Base-by-base conservation (phyloP, 202 grass and related monocot species). In the Setaria italica region DNA sequence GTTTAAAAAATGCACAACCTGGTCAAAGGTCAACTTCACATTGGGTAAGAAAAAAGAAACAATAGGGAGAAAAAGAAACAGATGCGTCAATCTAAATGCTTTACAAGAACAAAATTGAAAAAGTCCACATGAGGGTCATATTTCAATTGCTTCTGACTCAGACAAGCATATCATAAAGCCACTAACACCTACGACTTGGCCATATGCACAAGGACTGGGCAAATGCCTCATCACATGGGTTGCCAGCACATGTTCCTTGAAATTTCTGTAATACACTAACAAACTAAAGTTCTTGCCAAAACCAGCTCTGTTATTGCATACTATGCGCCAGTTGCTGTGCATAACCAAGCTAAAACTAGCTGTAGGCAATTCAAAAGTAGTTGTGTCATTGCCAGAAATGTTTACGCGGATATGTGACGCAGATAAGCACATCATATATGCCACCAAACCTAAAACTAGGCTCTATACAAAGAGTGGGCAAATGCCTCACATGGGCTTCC, bases 81-180 rank as follows among this genome's bases (percentile, higher is more conserved):
- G n/a, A 78, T 21, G n/a, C 0, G 7, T 3, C 49, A 85, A 25
- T 39, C 8, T 0, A n/a, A 53, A 35, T 51, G 11, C 41, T 58
- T 16, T 77, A 69, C 12, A 66, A 19, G 6, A 73, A 70, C 35
- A 10, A 67, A 21, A 11, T 33, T 42, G 69, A 55, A 34, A 11
- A 73, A 85, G 55, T 8, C n/a, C 47, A 45, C 34, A 46, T 55
- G 54, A 43, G 3, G 17, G 30, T n/a, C 50, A 29, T 34, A 73
- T 73, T 41, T 21, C 67, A 90, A 67, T 66, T 86, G 79, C 49
- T 74, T 74, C 6, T 68, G 74, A 79, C 43, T 83, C 20, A 17
- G 59, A 74, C 41, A 74, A 74, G 84, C 58, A 90, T 57, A 75
- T 58, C 5, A 37, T 76, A 85, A 85, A 63, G 82, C 49, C 5